Evolutionary conservation across 2,329 filamentous ascomycete genomes (phyloP), one percentile per base, ranked within the genome.

Genomic region (Mollisiaceae sp.): DNA sequence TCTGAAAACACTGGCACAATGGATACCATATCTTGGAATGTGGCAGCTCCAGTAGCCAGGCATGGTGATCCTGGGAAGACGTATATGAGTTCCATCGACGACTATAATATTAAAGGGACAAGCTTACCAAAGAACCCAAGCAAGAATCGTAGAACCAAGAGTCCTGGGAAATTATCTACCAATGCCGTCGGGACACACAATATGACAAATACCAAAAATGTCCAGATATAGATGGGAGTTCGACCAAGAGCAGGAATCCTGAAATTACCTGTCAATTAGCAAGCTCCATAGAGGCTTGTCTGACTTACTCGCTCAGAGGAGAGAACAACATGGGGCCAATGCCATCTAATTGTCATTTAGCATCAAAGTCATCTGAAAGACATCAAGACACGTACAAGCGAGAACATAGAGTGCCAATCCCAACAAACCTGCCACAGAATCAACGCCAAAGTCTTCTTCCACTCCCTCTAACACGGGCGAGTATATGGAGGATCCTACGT

Each of bases 171-270:
- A 76, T 86, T 89, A 41, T 83, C 75, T 2, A 85, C 85, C 0
- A 91, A 75, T 0, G 87, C 85, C 0, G 87, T 85, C 0, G 88
- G 87, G 27, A 91, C 82, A 6, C 82, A 85, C 6, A 92, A 76
- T 65, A 91, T 82, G 63, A 90, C 85, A 72, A 91, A 92, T 38
- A 91, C 79, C 62, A 84, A 83, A 78, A 91, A 89, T 15, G 88
- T 88, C 70, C 85, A 75, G 52, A 90, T 83, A 76, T 91, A 91
- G 3, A 88, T 83, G 0, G 85, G 84, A 72, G 88, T 91, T 11
- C 89, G 82, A 2, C 90, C 89, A 56, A 91, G 82, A 54, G 81
- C 73, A 0, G 89, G 87, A 27, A 91, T 84, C 77, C 91, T 89
- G 56, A 81, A 83, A 15, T 18, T n/a, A 18, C n/a, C n/a, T n/a